These are phyloP conservation scores for Phymatotrichopsis omnivora DNA, from an alignment of 2,329 filamentous ascomycete genomes.

Conservation along the genomic window DNA sequence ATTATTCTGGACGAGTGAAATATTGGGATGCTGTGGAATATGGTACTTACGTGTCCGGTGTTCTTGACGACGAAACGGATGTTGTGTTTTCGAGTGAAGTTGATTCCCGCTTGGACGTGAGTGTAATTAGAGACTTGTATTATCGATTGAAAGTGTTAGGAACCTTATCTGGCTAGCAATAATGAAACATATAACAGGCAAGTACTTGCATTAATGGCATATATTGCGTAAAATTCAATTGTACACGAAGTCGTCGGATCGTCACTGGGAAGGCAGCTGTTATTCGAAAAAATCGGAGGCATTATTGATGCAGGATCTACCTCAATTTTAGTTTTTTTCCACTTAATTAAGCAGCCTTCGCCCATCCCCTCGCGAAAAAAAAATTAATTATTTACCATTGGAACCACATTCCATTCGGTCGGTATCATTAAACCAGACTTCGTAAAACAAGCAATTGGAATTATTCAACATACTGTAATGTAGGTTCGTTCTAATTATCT, in stretches of 20 bases:
- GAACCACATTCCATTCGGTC: too few species aligned
- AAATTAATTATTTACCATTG: too few species aligned
- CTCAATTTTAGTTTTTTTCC: too few species aligned
- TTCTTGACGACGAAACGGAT: conserved; percentile 45
- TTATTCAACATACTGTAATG: not conserved
- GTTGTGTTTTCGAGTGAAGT: conserved; percentile 41
- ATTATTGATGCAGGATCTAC: conserved; percentile 13
- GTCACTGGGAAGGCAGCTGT: not conserved
- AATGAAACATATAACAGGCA: conserved; percentile 33
- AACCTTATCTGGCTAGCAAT: not conserved
- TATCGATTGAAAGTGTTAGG: too few species aligned
- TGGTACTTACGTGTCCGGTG: conserved; percentile 47
- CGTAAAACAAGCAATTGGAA: too few species aligned
- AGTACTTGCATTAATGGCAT: conserved; percentile 38
- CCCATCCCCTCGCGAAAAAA: too few species aligned
- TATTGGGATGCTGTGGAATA: too few species aligned
- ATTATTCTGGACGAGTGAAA: too few species aligned
- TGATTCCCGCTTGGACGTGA: conserved; percentile 39
- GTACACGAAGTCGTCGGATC: conserved; percentile 33
- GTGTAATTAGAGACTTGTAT: conserved; percentile 9
- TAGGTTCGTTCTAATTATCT: not conserved
- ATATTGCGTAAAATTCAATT: conserved; percentile 38
- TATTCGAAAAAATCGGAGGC: conserved; percentile 8
- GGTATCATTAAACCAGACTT: too few species aligned
- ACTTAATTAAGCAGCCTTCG: too few species aligned